A percentile compares a stretch with the other conserved stretches of the same genome.
Conservation (phyloP, 1,284 basidiomycete genomes). For the Bjerkandera adusta region DNA sequence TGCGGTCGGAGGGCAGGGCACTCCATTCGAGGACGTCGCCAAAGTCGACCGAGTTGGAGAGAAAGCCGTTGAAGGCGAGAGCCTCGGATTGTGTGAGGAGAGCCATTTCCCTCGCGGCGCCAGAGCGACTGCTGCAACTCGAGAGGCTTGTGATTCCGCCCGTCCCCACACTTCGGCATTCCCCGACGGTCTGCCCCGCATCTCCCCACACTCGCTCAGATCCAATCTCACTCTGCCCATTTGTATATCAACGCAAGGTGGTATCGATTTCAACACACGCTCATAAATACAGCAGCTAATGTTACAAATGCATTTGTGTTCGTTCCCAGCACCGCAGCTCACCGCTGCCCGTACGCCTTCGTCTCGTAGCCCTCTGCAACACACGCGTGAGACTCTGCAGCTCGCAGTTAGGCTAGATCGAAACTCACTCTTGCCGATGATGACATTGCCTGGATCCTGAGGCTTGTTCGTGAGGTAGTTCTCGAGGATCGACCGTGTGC, state of each 20-base stretch:
- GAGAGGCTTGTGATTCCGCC: conserved; percentile 12
- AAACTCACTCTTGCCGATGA: conserved; percentile 33
- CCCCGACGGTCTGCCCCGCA: neutral
- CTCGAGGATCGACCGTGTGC: conserved; percentile 78
- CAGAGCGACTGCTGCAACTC: conserved; percentile 5
- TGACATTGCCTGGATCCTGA: conserved; percentile 82
- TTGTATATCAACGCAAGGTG: neutral
- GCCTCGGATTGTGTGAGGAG: conserved; percentile 50
- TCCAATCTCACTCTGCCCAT: conserved; percentile 4
- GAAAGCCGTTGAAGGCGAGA: conserved; percentile 50
- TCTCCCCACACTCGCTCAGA: too few species aligned
- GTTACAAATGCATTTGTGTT: neutral
- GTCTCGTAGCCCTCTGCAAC: conserved; percentile 18
- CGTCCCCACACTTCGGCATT: conserved; percentile 8
- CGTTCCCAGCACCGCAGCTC: neutral
- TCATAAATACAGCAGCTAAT: neutral
- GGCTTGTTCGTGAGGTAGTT: conserved; percentile 70
- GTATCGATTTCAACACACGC: neutral
- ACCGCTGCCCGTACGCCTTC: conserved; percentile 20
- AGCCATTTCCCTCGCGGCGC: conserved; percentile 29
- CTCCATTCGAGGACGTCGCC: conserved; percentile 32
- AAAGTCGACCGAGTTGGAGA: conserved; percentile 42
- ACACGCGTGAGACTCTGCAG: conserved; percentile 42
- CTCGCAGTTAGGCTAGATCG: neutral
- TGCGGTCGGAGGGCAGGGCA: conserved; percentile 23